A percentile compares a stretch with the other conserved stretches of the same genome.
phyloP scores from a whole-genome alignment of 2,329 filamentous ascomycete genomes.

The Paradendryphiella salina region DNA sequence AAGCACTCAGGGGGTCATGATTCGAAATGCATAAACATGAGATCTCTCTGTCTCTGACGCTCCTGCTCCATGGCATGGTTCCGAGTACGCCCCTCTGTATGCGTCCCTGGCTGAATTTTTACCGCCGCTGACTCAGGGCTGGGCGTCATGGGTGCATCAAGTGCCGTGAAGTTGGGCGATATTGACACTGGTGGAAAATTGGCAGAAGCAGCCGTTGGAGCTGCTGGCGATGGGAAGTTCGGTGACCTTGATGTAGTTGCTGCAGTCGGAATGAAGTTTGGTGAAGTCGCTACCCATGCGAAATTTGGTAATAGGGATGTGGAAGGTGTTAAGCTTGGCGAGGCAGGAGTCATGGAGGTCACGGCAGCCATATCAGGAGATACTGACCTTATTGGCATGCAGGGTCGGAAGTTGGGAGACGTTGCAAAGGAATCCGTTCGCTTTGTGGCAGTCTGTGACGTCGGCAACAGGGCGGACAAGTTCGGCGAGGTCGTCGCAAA shows the following conservation, averaged over 20 bases:
- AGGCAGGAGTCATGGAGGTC: not conserved
- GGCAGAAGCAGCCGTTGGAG: constrained; percentile 1
- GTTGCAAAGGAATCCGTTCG: constrained; percentile 22
- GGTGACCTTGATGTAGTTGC: not conserved
- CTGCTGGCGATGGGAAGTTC: constrained; percentile 1
- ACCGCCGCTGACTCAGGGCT: not conserved
- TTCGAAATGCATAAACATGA: too few species aligned
- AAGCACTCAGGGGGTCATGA: too few species aligned
- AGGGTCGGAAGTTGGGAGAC: constrained; percentile 20
- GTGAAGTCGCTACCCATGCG: constrained; percentile 10
- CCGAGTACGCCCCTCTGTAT: too few species aligned
- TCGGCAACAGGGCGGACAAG: constrained; percentile 23
- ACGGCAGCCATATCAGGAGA: constrained; percentile 6
- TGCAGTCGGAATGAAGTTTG: constrained; percentile 15
- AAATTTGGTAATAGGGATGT: not conserved
- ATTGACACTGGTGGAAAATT: constrained; percentile 3
- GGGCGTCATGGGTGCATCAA: too few species aligned
- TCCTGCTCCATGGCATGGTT: too few species aligned
- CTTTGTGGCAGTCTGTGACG: constrained; percentile 7
- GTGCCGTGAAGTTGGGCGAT: not conserved
- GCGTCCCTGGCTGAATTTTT: not conserved
- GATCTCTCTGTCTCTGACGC: too few species aligned
- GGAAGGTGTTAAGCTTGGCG: constrained; percentile 12
- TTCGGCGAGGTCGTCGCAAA: constrained; percentile 23
- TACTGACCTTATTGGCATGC: constrained; percentile 2